Conservation (phyloP, 306 rosid species). For the Vicia villosa region DNA sequence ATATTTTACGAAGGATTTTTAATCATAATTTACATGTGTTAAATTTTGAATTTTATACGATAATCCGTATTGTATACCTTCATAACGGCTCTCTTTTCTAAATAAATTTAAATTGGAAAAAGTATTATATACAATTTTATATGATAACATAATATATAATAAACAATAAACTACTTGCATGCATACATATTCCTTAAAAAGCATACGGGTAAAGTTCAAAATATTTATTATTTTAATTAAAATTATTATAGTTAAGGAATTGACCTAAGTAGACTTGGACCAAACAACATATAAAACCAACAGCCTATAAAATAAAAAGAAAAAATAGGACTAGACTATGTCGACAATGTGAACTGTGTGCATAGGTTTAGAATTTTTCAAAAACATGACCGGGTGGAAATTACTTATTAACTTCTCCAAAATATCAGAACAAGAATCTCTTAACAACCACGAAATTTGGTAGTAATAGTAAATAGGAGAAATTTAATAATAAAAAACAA, state of each 20-base stretch:
- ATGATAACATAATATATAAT: neutral
- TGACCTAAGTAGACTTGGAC: conserved; percentile 39
- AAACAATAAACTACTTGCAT: conserved; percentile 28
- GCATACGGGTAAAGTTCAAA: neutral
- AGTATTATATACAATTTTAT: neutral
- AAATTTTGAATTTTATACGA: no score
- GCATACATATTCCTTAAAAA: conserved; percentile 38
- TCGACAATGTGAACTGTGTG: conserved; percentile 40
- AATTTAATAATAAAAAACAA: neutral
- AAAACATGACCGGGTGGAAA: conserved; percentile 46
- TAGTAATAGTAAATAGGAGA: neutral
- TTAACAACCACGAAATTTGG: conserved; percentile 34
- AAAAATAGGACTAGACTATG: neutral
- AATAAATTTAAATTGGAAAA: no score
- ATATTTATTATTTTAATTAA: neutral
- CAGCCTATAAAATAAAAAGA: neutral
- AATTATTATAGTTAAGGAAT: neutral
- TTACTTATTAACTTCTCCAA: conserved; percentile 16
- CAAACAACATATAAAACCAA: neutral
- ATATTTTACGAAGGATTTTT: no score
- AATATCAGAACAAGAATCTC: neutral
- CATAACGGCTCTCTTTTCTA: no score
- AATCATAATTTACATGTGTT: no score
- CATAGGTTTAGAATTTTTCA: conserved; percentile 33
- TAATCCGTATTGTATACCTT: no score